Evolutionary conservation across 208 protist species (phyloP).

Genomic region (Trypanosoma scelopori): DNA sequence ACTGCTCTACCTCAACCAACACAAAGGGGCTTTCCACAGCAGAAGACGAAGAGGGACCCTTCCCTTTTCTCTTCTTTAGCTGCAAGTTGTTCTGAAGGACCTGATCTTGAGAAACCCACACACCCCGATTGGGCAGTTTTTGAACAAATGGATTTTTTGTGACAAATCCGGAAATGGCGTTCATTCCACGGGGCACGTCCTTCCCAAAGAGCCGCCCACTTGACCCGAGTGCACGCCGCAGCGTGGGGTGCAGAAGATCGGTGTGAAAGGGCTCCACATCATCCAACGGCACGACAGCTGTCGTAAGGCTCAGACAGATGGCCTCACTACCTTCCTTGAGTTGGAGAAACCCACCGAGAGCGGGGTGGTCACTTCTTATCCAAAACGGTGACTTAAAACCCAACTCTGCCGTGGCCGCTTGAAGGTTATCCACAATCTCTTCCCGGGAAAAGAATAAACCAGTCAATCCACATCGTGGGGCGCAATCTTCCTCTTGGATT

Average conservation of each 20-base stretch:
- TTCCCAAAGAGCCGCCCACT: slow-evolving; percentile 21
- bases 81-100: slow-evolving; percentile 57
- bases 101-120: slow-evolving; percentile 88
- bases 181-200: slow-evolving; percentile 69
- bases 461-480: slow-evolving; percentile 70
- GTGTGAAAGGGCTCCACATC: slow-evolving; percentile 50
- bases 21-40: slow-evolving; percentile 33
- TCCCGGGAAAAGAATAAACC: slow-evolving; percentile 85
- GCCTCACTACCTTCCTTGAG: slow-evolving; percentile 77
- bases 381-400: slow-evolving; percentile 86
- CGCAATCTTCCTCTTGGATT: slow-evolving; percentile 21
- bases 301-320: slow-evolving; percentile 78
- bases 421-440: slow-evolving; percentile 89
- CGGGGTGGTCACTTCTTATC: slow-evolving; percentile 64
- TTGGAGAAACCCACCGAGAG: slow-evolving; percentile 60
- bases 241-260: slow-evolving; percentile 52
- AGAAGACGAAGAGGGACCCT: slow-evolving; percentile 13
- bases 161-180: slow-evolving; percentile 71
- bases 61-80: slow-evolving; percentile 38
- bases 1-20: slow-evolving; percentile 79
- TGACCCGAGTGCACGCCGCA: slow-evolving; percentile 22
- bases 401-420: slow-evolving; percentile 67
- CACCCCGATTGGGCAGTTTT: slow-evolving; percentile 53
- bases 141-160: slow-evolving; percentile 76
- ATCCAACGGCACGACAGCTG: slow-evolving; percentile 55